Evolutionary conservation across 257 asterid species (phyloP).

Genomic region (Haberlea rhodopensis): DNA sequence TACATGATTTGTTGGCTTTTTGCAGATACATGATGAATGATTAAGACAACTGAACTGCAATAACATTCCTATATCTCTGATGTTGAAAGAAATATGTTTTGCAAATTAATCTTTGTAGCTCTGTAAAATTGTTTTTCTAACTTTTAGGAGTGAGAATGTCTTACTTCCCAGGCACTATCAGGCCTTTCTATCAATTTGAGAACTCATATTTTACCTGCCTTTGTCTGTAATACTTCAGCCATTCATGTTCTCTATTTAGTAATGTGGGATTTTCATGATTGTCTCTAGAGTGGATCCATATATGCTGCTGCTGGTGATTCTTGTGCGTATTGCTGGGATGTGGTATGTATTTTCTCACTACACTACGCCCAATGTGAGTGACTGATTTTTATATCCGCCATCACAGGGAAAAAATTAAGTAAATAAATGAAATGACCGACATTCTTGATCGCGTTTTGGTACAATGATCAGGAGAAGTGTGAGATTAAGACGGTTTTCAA

Average conservation of each 20-base stretch:
- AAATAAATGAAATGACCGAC: too few relatives aligned
- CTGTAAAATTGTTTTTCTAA: too few relatives aligned
- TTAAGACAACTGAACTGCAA: too few relatives aligned
- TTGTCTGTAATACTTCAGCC: too few relatives aligned
- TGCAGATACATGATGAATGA: background rate
- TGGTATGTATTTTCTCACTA: constrained; percentile 58
- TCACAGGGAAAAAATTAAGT: background rate
- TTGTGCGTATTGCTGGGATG: constrained; percentile 94
- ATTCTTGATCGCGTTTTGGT: too few relatives aligned
- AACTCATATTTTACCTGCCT: background rate
- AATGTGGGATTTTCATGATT: constrained; percentile 21
- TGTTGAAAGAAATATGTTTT: too few relatives aligned
- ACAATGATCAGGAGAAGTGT: too few relatives aligned
- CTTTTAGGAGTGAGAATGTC: constrained; percentile 7
- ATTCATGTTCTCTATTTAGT: constrained; percentile 13
- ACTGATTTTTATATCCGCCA: background rate
- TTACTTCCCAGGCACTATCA: constrained; percentile 2
- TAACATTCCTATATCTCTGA: too few relatives aligned
- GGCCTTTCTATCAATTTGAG: constrained; percentile 14
- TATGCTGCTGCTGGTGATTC: constrained; percentile 97
- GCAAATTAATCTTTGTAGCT: too few relatives aligned
- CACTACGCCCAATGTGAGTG: constrained; percentile 22
- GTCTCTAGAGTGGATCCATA: constrained; percentile 66
- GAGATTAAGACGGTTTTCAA: constrained; percentile 69
- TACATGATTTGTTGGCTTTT: background rate